Conservation (phyloP, 805 yeast genomes). For the Sungouiozyma ichnusensis region DNA sequence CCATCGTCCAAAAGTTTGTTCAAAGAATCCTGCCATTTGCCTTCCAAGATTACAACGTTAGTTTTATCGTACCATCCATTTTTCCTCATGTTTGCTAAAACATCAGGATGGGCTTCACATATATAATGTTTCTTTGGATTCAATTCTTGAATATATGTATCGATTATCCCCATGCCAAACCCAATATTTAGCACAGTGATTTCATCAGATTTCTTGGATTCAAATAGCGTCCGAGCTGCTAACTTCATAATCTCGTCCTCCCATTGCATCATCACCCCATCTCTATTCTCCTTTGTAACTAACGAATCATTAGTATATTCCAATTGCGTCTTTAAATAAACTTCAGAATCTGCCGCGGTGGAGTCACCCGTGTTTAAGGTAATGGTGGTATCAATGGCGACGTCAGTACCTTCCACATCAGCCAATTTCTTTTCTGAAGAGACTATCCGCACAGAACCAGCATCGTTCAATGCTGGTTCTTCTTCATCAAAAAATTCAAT, state of each 20-base stretch:
- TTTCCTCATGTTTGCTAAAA: conserved; percentile 47
- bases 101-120: conserved; percentile 93
- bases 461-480: conserved; percentile 25
- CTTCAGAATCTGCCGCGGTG: conserved; percentile 54
- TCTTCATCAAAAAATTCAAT: conserved; percentile 44
- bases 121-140: conserved; percentile 57
- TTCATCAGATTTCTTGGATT: conserved; percentile 20
- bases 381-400: no score
- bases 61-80: conserved; percentile 80
- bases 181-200: conserved; percentile 71
- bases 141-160: conserved; percentile 53
- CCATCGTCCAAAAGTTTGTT: conserved; percentile 54
- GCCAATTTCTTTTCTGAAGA: conserved; percentile 30
- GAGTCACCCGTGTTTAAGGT: no score
- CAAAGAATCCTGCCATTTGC: conserved; percentile 86
- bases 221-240: conserved; percentile 69
- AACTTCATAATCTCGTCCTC: conserved; percentile 71
- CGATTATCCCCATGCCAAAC: conserved; percentile 96
- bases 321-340: conserved; percentile 56
- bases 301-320: conserved; percentile 58
- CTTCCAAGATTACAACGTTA: conserved; percentile 65
- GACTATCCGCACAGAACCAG: conserved; percentile 1
- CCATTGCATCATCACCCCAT: conserved; percentile 99
- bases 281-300: conserved; percentile 59
- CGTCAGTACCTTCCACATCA: conserved; percentile 43